Conservation (phyloP, 805 yeast genomes). For the Ogataea trehaloabstinens region DNA sequence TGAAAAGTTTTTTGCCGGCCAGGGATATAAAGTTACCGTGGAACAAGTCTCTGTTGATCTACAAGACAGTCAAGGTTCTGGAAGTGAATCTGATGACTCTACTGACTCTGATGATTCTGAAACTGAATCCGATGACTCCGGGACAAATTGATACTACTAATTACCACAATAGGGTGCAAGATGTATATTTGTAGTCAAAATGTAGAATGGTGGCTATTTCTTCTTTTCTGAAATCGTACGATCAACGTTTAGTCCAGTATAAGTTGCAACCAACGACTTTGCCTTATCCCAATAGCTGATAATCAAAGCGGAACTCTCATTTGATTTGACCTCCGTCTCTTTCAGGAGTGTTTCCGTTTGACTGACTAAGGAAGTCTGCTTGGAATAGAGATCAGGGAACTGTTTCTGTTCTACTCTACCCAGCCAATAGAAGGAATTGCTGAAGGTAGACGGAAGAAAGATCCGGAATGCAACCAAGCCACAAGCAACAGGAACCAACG, state of each 20-base stretch:
- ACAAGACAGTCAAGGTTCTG: conserved; percentile 22
- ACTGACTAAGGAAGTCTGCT: conserved; percentile 40
- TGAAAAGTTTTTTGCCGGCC: conserved; percentile 40
- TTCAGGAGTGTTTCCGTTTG: conserved; percentile 35
- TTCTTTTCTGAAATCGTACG: conserved; percentile 56
- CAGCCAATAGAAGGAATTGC: conserved; percentile 53
- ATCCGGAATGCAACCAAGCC: conserved; percentile 65
- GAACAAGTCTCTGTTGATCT: conserved; percentile 48
- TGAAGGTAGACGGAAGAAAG: conserved; percentile 71
- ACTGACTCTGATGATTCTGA: conserved; percentile 28
- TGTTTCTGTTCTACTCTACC: conserved; percentile 60
- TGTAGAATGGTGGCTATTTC: conserved; percentile 15
- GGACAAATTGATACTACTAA: conserved; percentile 3
- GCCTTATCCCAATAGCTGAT: conserved; percentile 32
- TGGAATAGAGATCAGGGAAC: conserved; percentile 61
- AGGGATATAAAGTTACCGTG: conserved; percentile 59
- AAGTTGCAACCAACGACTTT: conserved; percentile 44
- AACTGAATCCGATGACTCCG: conserved; percentile 18
- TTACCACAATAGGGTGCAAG: neutral
- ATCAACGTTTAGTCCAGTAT: conserved; percentile 69
- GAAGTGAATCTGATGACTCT: conserved; percentile 31
- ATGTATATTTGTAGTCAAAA: too few relatives aligned
- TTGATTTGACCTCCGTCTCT: conserved; percentile 42
- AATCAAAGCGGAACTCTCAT: conserved; percentile 38
- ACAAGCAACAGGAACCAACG: conserved; percentile 54